Conservation (phyloP, 768 basidiomycete genomes). For the Mycena kentingensis region DNA sequence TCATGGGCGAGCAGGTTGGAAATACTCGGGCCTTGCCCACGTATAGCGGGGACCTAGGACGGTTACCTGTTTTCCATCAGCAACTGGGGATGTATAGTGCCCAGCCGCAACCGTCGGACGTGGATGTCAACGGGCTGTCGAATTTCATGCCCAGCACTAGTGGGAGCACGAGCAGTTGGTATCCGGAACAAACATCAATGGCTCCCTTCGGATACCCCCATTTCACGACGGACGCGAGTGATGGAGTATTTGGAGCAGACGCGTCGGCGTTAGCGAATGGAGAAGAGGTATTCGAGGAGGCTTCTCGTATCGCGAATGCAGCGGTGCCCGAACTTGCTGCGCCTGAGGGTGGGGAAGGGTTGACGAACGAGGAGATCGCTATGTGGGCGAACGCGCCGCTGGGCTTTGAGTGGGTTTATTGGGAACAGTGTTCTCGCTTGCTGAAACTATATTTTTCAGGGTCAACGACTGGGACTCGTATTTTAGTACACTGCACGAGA, state of each 20-base stretch:
- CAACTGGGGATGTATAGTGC: neutral
- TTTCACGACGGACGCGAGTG: neutral
- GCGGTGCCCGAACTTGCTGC: neutral
- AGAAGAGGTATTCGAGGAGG: neutral
- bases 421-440: neutral
- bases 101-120: neutral
- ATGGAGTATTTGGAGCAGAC: neutral
- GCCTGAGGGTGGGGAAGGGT: neutral
- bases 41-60: constrained; percentile 9
- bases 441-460: neutral
- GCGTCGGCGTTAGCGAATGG: neutral
- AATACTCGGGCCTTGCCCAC: constrained; percentile 7
- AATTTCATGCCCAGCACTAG: neutral
- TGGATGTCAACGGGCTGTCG: neutral
- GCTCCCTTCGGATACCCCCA: constrained; percentile 10
- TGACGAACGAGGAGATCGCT: constrained; percentile 2
- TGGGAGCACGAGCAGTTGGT: constrained; percentile 9
- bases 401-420: constrained; percentile 11
- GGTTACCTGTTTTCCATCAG: constrained; percentile 8
- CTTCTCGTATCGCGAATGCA: neutral
- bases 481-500: constrained; percentile 9
- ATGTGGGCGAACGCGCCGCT: constrained; percentile 19
- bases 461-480: constrained; percentile 10
- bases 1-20: neutral
- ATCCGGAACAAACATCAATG: constrained; percentile 7